Evolutionary conservation across 306 rosid species (phyloP).

Genomic region (Amphicarpaea edgeworthii): DNA sequence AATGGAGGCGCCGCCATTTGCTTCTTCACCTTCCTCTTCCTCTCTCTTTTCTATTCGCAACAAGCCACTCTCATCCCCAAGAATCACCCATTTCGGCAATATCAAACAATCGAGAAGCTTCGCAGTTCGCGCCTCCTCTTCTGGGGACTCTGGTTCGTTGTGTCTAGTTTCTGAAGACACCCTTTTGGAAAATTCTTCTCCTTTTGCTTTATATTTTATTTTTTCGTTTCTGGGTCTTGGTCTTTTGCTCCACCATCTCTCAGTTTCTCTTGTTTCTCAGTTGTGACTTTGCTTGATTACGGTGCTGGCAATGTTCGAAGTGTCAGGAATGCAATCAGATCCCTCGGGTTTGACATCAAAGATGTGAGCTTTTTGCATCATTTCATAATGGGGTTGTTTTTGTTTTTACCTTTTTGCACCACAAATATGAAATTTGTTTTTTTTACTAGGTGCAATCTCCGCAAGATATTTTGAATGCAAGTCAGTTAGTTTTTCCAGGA

Average conservation of each 20-base stretch:
- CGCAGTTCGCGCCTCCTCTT: conserved; percentile 76
- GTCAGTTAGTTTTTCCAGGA: conserved; percentile 84
- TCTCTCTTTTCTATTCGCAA: conserved; percentile 58
- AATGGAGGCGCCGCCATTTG: conserved; percentile 82
- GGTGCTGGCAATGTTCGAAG: conserved; percentile 98
- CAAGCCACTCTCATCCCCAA: conserved; percentile 24
- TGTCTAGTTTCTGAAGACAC: conserved; percentile 21
- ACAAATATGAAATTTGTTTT: too few species aligned
- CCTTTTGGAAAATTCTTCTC: conserved; percentile 2
- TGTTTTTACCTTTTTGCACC: neutral
- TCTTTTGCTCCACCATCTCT: neutral
- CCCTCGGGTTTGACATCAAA: conserved; percentile 85
- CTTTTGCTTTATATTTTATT: neutral
- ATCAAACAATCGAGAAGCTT: conserved; percentile 52
- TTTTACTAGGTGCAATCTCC: conserved; percentile 79
- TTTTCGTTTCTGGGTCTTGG: neutral
- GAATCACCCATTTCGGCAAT: conserved; percentile 32
- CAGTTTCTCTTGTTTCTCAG: conserved; percentile 45
- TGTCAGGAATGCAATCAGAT: conserved; percentile 82
- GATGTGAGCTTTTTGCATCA: conserved; percentile 60
- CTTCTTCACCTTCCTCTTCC: conserved; percentile 49
- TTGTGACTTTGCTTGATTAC: conserved; percentile 89
- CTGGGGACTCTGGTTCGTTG: conserved; percentile 65
- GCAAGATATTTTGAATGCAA: conserved; percentile 80
- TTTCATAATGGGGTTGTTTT: too few species aligned